Percentiles rank a stretch among this genome's conserved stretches.
These are phyloP conservation scores for Coprinopsis sp. DNA, from an alignment of 768 basidiomycete genomes.

Conservation along the genomic window DNA sequence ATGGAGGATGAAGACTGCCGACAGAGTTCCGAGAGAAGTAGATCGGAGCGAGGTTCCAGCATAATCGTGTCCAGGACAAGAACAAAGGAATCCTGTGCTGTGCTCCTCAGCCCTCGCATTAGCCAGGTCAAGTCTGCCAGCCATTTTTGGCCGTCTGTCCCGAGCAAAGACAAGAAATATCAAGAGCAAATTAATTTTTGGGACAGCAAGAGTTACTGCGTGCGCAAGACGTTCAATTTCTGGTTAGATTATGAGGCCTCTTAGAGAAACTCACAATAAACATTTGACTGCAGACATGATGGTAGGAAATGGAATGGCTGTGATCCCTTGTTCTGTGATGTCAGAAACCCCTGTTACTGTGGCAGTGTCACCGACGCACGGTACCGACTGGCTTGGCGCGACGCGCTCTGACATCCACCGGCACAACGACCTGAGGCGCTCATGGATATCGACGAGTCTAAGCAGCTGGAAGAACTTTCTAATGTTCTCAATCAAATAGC, in stretches of 20 bases:
- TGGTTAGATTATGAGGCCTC: not conserved
- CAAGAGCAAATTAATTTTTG: too few species aligned
- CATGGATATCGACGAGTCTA: conserved; percentile 49
- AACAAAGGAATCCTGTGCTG: conserved; percentile 14
- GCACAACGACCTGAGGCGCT: not conserved
- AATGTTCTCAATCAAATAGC: conserved; percentile 55
- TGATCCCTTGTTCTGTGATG: not conserved
- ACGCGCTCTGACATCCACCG: conserved; percentile 11
- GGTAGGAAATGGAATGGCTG: conserved; percentile 1
- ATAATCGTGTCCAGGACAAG: too few species aligned
- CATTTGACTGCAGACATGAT: not conserved
- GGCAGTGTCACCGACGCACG: too few species aligned
- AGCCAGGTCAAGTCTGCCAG: not conserved
- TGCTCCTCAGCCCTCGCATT: conserved; percentile 8
- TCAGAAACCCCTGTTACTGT: too few species aligned
- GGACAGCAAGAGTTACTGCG: too few species aligned
- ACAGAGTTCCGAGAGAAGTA: conserved; percentile 4
- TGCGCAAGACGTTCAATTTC: too few species aligned
- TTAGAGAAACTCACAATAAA: not conserved
- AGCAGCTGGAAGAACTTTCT: conserved; percentile 60
- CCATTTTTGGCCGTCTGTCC: not conserved
- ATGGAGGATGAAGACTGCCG: conserved; percentile 12
- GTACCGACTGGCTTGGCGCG: conserved; percentile 3
- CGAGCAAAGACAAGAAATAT: too few species aligned
- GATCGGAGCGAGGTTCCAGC: conserved; percentile 8